phyloP scores from a whole-genome alignment of 495 filamentous ascomycete species.

The Podospora pseudopauciseta region DNA sequence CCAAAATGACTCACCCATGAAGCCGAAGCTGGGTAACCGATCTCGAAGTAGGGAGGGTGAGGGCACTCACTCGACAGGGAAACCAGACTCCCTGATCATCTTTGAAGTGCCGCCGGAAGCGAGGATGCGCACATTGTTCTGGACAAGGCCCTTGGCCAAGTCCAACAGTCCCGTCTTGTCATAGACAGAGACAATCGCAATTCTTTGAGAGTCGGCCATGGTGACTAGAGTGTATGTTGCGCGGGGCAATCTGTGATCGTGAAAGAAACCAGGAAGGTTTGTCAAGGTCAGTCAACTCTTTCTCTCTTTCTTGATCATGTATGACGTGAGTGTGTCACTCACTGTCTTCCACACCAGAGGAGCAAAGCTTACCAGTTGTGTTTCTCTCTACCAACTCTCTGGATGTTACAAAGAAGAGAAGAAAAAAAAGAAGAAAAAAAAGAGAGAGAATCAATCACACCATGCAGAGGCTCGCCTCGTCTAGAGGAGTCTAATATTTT shows the following conservation, averaged over 20 bases:
- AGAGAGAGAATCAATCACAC: not conserved
- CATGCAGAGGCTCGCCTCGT: not conserved
- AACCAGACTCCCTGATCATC: constrained; percentile 92
- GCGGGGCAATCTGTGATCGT: constrained; percentile 9
- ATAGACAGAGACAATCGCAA: constrained; percentile 95
- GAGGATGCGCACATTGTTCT: constrained; percentile 86
- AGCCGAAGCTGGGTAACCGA: constrained; percentile 3
- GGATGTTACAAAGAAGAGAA: not conserved
- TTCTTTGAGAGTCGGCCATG: constrained; percentile 41
- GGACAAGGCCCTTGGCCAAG: constrained; percentile 87
- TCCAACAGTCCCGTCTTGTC: constrained; percentile 97
- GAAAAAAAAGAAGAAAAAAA: not conserved
- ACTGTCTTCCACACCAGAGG: not conserved
- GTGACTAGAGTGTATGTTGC: constrained; percentile 20
- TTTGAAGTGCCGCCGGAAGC: constrained; percentile 91
- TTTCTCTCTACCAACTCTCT: not conserved
- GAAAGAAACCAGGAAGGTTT: not conserved
- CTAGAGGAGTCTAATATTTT: constrained; percentile 16
- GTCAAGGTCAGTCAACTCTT: not conserved
- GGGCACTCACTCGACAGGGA: constrained; percentile 75
- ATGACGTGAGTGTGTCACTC: not conserved
- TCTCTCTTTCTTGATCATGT: not conserved
- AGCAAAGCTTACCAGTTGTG: constrained; percentile 4
- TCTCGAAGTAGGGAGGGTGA: not conserved
- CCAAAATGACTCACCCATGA: not conserved